phyloP scores from a whole-genome alignment of 345 rosid species.

The Lumnitzera littorea region DNA sequence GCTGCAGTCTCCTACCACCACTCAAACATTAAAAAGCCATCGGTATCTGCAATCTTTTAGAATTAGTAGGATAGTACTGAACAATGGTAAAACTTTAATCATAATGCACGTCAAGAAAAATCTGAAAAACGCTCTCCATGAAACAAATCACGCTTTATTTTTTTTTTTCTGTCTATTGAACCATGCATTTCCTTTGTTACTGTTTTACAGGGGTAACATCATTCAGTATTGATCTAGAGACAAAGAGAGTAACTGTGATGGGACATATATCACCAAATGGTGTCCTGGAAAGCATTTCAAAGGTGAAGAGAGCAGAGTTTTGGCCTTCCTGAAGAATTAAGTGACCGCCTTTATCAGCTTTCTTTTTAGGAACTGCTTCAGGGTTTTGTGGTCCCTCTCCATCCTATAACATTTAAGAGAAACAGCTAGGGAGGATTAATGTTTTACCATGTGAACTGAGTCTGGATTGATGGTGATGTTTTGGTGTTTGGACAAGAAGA shows the following conservation, averaged over 20 bases:
- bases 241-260: conserved; percentile 78
- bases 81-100: too few relatives aligned
- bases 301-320: conserved; percentile 74
- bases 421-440: background rate
- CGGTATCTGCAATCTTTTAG: too few relatives aligned
- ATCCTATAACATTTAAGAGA: background rate
- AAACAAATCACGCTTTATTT: too few relatives aligned
- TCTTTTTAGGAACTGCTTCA: background rate
- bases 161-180: too few relatives aligned
- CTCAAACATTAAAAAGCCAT: too few relatives aligned
- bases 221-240: conserved; percentile 72
- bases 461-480: background rate
- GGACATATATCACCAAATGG: conserved; percentile 63
- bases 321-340: conserved; percentile 38
- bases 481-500: conserved; percentile 3
- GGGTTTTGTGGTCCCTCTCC: background rate
- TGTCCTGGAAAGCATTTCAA: conserved; percentile 75
- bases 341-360: background rate
- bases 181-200: too few relatives aligned
- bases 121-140: too few relatives aligned
- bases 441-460: conserved; percentile 1
- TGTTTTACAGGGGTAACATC: conserved; percentile 61
- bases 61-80: too few relatives aligned
- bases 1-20: too few relatives aligned
- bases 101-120: too few relatives aligned